These are phyloP conservation scores for Pisolithus orientalis DNA, from an alignment of 768 basidiomycete genomes.

Conservation along the genomic window DNA sequence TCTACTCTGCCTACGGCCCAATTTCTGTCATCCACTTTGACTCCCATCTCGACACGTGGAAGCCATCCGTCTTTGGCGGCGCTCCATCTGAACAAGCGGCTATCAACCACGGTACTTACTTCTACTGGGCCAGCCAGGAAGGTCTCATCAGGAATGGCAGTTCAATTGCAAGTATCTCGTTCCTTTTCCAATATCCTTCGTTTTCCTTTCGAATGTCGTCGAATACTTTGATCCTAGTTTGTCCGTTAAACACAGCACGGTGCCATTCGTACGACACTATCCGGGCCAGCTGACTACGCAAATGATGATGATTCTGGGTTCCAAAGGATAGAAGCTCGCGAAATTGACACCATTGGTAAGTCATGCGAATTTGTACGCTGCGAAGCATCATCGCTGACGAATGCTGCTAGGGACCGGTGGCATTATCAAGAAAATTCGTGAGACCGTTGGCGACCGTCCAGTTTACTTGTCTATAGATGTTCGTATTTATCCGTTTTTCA, in stretches of 20 bases:
- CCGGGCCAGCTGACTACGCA: constrained; percentile 67
- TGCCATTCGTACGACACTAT: constrained; percentile 79
- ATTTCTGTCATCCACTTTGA: constrained; percentile 86
- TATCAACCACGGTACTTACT: constrained; percentile 87
- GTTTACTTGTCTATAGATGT: constrained; percentile 80
- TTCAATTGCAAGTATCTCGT: constrained; percentile 72
- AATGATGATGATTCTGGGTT: constrained; percentile 80
- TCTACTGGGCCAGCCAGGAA: constrained; percentile 83
- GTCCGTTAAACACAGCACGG: constrained; percentile 57
- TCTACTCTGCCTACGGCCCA: constrained; percentile 70
- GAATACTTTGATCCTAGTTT: constrained; percentile 73
- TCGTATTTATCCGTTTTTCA: constrained; percentile 11
- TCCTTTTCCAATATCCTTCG: constrained; percentile 15
- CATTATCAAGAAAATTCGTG: constrained; percentile 74
- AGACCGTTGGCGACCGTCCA: constrained; percentile 67
- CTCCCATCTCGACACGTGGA: constrained; percentile 79
- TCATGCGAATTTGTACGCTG: not conserved
- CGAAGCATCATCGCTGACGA: not conserved
- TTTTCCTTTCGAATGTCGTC: constrained; percentile 13
- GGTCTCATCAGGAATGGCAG: constrained; percentile 73
- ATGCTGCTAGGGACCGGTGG: constrained; percentile 53
- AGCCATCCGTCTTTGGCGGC: constrained; percentile 67
- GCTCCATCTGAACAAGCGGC: constrained; percentile 66
- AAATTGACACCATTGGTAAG: constrained; percentile 75
- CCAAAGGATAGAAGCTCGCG: constrained; percentile 75